Base-by-base conservation (phyloP, 225 moss, liverwort and hornwort genomes). In the Lunularia cruciata region DNA sequence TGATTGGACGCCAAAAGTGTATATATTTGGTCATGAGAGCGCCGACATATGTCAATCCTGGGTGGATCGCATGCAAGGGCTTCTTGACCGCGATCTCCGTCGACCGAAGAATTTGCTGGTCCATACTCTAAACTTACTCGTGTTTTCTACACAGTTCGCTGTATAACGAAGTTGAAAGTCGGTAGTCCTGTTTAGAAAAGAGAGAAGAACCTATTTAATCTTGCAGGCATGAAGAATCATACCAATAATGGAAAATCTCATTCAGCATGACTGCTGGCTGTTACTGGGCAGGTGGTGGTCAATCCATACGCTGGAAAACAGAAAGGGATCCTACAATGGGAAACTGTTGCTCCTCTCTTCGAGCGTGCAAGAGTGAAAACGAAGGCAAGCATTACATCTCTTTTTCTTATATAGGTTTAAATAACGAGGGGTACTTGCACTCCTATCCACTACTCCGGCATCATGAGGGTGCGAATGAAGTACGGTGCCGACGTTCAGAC, bases 271-370 rank as follows among this genome's bases (percentile, higher is more conserved):
- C 30, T 48, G 3, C 43, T 15, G n/a, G n/a, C n/a, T n/a, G n/a
- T n/a, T n/a, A n/a, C n/a, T 73, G 70, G 58, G 66, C 79, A 95
- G 95, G 86, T 88, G 43, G 75, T 92, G 72, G 80, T 92, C 47
- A 95, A 95, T 83, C 92, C 95, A 31, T 87, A 73, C 80, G 88
- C 90, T 71, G 95, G 92, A 76, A 92, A 86, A 68, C 83, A 85
- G 33, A 69, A 68, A 60, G 90, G 87, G 76, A 63, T 84, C 25
- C 67, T 75, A 74, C 78, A 64, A 54, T 95, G 92, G 95, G 77
- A 87, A 39, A 72, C 75, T 70, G 83, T 96, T 33, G 83, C 74
- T 58, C 77, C 86, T 35, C 81, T 95, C 37, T 95, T 95, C 81
- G 72, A 86, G 66, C 77, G 79, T 16, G 92, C 95, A 23, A 81